Percentiles rank a stretch among this genome's conserved stretches.
Conservation (phyloP, 768 basidiomycete genomes). For the Suillus decipiens region DNA sequence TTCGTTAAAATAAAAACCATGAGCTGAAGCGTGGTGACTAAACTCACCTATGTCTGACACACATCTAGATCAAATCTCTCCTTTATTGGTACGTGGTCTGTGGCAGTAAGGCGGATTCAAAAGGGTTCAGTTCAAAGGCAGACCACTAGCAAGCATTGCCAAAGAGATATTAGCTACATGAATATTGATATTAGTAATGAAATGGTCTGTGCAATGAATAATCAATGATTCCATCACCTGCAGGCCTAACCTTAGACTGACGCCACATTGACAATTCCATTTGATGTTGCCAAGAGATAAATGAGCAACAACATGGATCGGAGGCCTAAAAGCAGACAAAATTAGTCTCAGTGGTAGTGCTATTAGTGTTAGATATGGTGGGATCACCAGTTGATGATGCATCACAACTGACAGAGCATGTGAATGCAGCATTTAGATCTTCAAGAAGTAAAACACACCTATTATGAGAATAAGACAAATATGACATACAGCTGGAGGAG, state of each 20-base stretch:
- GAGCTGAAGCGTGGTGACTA: neutral
- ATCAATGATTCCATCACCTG: too few relatives aligned
- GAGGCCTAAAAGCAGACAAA: too few relatives aligned
- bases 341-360: slow-evolving; percentile 47
- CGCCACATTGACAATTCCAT: too few relatives aligned
- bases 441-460: slow-evolving; percentile 93
- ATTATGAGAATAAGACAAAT: slow-evolving; percentile 16
- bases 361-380: slow-evolving; percentile 41
- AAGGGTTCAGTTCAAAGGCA: neutral
- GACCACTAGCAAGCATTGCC: neutral
- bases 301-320: too few relatives aligned
- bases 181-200: neutral
- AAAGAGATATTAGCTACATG: neutral
- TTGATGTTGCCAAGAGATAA: too few relatives aligned
- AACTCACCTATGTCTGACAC: neutral
- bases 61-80: neutral
- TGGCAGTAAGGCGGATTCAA: neutral
- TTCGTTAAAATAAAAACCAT: too few relatives aligned
- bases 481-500: too few relatives aligned
- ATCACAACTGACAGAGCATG: slow-evolving; percentile 83
- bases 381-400: slow-evolving; percentile 76
- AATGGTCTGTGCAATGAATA: neutral
- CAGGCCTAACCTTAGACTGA: too few relatives aligned
- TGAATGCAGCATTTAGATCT: slow-evolving; percentile 92
- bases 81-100: neutral